Base-by-base conservation (phyloP, 495 filamentous ascomycete genomes). In the Aspergillus wentii region DNA sequence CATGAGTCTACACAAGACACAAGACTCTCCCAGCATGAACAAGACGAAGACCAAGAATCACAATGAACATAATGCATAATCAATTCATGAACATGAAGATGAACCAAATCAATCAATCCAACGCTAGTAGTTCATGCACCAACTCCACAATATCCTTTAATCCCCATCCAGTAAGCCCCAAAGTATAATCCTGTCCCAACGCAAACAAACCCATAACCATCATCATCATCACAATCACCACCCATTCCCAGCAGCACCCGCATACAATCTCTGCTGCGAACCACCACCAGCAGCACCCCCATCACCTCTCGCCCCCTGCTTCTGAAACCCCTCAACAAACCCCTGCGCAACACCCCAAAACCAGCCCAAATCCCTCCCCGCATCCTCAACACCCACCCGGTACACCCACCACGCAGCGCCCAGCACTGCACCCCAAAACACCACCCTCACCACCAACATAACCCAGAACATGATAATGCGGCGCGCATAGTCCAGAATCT, bases 391-490 rank as follows among this genome's bases (percentile, higher is more conserved):
- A 0, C 87, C 88, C 9, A 79, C 60, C 38, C 69, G 69, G 57
- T 74, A 90, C 9, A 86, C 65, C 40, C 75, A 75, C 23, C 71
- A 59, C 0, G 61, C 71, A 1, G 76, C 3, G 0, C 63, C 62
- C 13, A 68, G 58, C 9, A 88, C 20, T 2, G 52, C 44, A 0
- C 61, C 71, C 75, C 78, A 92, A 32, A 86, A 75, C 1, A 73
- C 40, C 29, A 87, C 13, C 19, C 71, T 55, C 38, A 83, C 51
- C 5, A 64, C 69, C 31, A 91, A 51, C 27, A 66, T 53, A n/a
- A 85, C 70, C 78, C 86, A 88, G 57, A 76, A 91, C 52, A 88
- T 67, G 36, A 94, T 61, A 2, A 85, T 59, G 23, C 83, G 72
- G 32, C 76, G 76, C 17, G 83, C 59, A 55, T 80, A 78, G 51